Conservation (phyloP, 805 yeast species). For the Saturnispora silvae region DNA sequence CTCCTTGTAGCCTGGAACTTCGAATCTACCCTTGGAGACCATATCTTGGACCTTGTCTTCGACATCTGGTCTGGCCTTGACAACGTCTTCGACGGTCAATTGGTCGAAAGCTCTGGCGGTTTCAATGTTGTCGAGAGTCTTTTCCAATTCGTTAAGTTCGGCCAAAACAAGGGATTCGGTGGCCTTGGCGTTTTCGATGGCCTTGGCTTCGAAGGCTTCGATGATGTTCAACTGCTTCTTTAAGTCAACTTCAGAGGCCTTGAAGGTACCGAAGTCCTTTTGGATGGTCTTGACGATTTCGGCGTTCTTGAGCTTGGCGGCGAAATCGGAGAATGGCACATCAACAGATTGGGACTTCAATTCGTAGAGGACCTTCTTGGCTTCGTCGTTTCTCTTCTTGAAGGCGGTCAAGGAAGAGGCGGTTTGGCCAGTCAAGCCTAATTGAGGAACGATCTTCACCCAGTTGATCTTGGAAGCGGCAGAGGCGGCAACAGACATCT, state of each 20-base stretch:
- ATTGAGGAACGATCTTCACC: constrained; percentile 78
- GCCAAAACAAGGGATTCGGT: constrained; percentile 83
- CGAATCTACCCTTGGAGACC: constrained; percentile 96
- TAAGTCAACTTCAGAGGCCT: constrained; percentile 78
- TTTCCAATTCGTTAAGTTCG: constrained; percentile 77
- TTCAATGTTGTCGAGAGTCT: constrained; percentile 88
- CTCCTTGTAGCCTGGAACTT: constrained; percentile 96
- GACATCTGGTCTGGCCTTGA: constrained; percentile 93
- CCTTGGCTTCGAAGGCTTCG: constrained; percentile 89
- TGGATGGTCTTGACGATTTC: constrained; percentile 74
- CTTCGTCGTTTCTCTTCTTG: constrained; percentile 98
- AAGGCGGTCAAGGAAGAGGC: constrained; percentile 75
- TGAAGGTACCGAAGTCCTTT: constrained; percentile 61
- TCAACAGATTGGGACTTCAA: constrained; percentile 62
- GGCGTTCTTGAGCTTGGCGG: constrained; percentile 69
- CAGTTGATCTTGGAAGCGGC: constrained; percentile 73
- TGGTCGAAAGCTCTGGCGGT: constrained; percentile 96
- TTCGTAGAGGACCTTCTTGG: constrained; percentile 68
- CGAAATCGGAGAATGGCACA: constrained; percentile 78
- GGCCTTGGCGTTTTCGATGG: constrained; percentile 86
- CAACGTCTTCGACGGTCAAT: constrained; percentile 90
- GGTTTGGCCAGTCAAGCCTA: constrained; percentile 89
- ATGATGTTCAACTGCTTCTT: constrained; percentile 85
- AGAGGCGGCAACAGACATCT: constrained; percentile 16
- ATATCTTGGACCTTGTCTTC: constrained; percentile 90